Evolutionary conservation across 225 moss, liverwort and hornwort species (phyloP).

Genomic region (Polytrichum formosum): DNA sequence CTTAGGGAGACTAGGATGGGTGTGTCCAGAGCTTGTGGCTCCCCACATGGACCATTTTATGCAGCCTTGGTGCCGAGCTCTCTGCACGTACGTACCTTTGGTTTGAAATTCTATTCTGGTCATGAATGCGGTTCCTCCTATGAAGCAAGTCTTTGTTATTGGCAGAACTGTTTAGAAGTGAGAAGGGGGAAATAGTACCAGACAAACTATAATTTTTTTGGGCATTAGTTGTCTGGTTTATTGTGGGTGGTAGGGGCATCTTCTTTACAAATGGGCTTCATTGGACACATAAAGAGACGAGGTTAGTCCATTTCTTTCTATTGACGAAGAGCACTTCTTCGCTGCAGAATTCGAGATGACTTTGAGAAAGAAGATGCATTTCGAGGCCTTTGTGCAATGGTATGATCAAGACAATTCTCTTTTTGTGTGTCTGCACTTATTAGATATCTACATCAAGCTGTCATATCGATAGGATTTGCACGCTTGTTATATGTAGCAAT

Average conservation of each 20-base stretch:
- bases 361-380: conserved; percentile 99
- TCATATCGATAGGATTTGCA: too few species aligned
- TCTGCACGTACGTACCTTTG: conserved; percentile 70
- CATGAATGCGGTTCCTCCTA: background rate
- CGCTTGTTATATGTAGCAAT: too few species aligned
- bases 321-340: background rate
- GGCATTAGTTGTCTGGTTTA: too few species aligned
- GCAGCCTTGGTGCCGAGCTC: conserved; percentile 94
- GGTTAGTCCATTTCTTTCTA: too few species aligned
- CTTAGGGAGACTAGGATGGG: conserved; percentile 97
- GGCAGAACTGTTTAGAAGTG: too few species aligned
- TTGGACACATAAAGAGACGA: too few species aligned
- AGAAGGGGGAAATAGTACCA: too few species aligned
- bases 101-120: background rate
- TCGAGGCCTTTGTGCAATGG: conserved; percentile 97
- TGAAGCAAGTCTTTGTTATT: background rate
- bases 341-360: conserved; percentile 87
- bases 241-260: too few species aligned
- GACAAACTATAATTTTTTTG: too few species aligned
- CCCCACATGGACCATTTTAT: conserved; percentile 99
- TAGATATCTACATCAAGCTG: too few species aligned
- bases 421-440: too few species aligned
- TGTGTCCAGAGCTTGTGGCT: conserved; percentile 98
- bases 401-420: conserved; percentile 14
- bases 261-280: too few species aligned